These are phyloP conservation scores for Pelargonium nanum DNA, from an alignment of 345 rosid species.

Conservation along the genomic window DNA sequence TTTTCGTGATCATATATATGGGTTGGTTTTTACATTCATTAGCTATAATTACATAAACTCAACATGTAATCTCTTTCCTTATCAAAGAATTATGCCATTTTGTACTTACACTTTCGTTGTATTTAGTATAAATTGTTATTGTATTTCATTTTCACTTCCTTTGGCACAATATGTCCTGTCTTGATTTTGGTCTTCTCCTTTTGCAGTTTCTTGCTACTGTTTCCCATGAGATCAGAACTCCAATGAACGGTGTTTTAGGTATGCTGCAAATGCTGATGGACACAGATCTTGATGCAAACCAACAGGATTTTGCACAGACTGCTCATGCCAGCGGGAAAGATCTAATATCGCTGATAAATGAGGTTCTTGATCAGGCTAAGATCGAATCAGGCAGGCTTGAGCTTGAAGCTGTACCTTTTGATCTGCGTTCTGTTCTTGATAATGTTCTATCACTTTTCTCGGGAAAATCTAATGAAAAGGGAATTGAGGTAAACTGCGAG, in stretches of 20 bases:
- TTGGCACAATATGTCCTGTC: neutral
- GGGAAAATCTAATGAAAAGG: conserved; percentile 56
- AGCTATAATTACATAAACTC: too few species aligned
- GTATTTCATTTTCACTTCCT: too few species aligned
- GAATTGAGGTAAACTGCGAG: conserved; percentile 54
- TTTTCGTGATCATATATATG: too few species aligned
- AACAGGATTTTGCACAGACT: conserved; percentile 73
- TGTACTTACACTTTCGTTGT: too few species aligned
- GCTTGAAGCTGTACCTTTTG: conserved; percentile 76
- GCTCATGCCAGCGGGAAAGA: conserved; percentile 86
- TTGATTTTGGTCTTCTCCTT: conserved; percentile 7
- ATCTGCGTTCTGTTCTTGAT: conserved; percentile 62
- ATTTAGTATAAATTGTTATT: too few species aligned
- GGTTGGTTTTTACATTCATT: too few species aligned
- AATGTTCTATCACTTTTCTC: conserved; percentile 66
- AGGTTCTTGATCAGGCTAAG: conserved; percentile 97
- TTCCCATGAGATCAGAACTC: conserved; percentile 96
- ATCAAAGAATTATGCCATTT: too few species aligned
- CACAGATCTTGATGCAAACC: conserved; percentile 68
- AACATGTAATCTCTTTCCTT: too few species aligned
- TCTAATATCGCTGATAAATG: conserved; percentile 71
- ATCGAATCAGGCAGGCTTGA: conserved; percentile 97
- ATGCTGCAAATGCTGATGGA: conserved; percentile 93
- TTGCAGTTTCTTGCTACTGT: conserved; percentile 92
- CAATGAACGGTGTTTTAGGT: conserved; percentile 91